A percentile compares a stretch with the other conserved stretches of the same genome.
phyloP scores from a whole-genome alignment of 192 early-diverging fungal species.

The Coemansia sp. region DNA sequence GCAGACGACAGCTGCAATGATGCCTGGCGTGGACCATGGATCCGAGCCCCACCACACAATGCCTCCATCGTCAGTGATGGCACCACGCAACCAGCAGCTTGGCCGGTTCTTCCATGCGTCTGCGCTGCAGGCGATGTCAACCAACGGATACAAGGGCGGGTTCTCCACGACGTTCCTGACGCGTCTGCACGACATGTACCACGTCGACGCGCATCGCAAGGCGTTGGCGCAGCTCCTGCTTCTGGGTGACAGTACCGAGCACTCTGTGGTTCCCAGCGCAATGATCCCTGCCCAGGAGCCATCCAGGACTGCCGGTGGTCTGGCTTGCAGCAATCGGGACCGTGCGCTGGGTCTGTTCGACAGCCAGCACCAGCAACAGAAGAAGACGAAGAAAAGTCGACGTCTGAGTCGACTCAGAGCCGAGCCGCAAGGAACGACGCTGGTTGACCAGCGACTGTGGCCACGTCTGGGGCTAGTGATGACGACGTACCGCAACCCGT shows the following conservation, averaged over 20 bases:
- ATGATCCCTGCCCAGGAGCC: no score
- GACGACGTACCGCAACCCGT: constrained; percentile 35
- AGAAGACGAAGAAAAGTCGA: no score
- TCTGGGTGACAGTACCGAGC: neutral
- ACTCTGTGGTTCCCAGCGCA: constrained; percentile 28
- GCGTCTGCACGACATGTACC: constrained; percentile 29
- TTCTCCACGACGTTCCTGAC: constrained; percentile 39
- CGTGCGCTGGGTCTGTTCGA: neutral
- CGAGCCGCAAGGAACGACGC: constrained; percentile 12
- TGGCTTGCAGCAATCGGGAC: neutral
- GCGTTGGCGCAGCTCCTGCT: constrained; percentile 18
- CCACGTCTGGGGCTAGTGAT: constrained; percentile 42
- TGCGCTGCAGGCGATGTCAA: neutral
- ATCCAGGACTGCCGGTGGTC: no score
- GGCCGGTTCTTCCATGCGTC: constrained; percentile 3
- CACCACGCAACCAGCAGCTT: constrained; percentile 6
- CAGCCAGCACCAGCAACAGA: neutral
- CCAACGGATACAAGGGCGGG: constrained; percentile 11
- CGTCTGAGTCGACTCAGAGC: neutral
- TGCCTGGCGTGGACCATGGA: no score
- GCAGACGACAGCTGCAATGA: no score
- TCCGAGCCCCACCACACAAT: no score
- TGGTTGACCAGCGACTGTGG: constrained; percentile 19
- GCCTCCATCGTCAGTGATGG: neutral
- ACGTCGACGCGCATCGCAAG: constrained; percentile 20